Conservation (phyloP, 768 basidiomycete genomes). For the Rubroboletus pulcherrimus region DNA sequence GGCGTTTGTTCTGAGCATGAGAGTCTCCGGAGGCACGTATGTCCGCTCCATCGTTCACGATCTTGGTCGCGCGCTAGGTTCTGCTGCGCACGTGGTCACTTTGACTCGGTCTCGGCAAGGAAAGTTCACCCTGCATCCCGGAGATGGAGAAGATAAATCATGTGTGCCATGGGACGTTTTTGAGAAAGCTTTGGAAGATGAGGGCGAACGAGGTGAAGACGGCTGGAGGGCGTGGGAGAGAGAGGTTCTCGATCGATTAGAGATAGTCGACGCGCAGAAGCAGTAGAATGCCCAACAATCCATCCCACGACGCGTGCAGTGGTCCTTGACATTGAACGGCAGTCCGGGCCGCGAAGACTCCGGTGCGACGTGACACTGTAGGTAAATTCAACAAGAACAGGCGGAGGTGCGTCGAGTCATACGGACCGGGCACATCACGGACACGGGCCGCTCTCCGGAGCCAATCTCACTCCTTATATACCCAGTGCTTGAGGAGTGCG, state of each 20-base stretch:
- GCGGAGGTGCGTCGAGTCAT: no score
- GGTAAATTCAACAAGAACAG: no score
- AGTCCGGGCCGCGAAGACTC: not conserved
- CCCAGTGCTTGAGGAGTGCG: not conserved
- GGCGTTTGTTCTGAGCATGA: conserved; percentile 87
- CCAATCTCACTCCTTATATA: conserved; percentile 11
- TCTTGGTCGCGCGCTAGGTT: conserved; percentile 76
- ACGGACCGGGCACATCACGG: no score
- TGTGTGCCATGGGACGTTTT: conserved; percentile 79
- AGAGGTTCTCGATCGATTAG: conserved; percentile 65
- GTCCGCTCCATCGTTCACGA: conserved; percentile 96
- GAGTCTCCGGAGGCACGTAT: conserved; percentile 94
- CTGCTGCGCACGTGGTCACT: conserved; percentile 91
- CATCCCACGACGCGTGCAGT: not conserved
- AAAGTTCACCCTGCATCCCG: conserved; percentile 55
- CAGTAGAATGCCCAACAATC: conserved; percentile 3
- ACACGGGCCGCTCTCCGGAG: conserved; percentile 8
- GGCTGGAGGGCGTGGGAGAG: conserved; percentile 82
- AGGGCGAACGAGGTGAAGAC: conserved; percentile 57
- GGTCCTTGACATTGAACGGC: not conserved
- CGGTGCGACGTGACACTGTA: no score
- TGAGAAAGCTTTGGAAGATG: conserved; percentile 49
- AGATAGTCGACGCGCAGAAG: conserved; percentile 43
- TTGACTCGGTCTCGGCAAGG: conserved; percentile 89
- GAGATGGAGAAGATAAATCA: conserved; percentile 48